Conservation (phyloP, 1,284 basidiomycete genomes). For the Neonothopanus nambi region DNA sequence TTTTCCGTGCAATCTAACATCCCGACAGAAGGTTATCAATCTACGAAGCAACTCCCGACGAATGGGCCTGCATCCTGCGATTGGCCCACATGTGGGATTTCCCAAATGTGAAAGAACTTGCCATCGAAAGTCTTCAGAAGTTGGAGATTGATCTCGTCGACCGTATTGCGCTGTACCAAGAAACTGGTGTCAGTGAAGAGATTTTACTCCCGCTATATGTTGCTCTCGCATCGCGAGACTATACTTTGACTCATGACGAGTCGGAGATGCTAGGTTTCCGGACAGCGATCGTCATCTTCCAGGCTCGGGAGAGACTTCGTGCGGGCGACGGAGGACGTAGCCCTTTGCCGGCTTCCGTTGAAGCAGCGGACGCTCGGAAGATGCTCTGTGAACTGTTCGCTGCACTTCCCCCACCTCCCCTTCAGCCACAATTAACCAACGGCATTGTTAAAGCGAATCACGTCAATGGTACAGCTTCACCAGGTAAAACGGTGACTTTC, state of each 20-base stretch:
- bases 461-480: too few species aligned
- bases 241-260: constrained; percentile 46
- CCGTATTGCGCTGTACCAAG: constrained; percentile 52
- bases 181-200: constrained; percentile 43
- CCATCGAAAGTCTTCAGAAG: constrained; percentile 47
- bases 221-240: constrained; percentile 43
- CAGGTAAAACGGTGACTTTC: too few species aligned
- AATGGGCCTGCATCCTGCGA: constrained; percentile 53
- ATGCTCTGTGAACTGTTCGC: neutral
- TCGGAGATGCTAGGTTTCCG: constrained; percentile 49
- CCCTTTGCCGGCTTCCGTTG: constrained; percentile 31
- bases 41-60: constrained; percentile 41
- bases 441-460: too few species aligned
- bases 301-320: constrained; percentile 42
- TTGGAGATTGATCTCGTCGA: constrained; percentile 45
- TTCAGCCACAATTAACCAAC: neutral
- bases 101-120: constrained; percentile 46
- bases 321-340: constrained; percentile 8
- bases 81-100: constrained; percentile 53
- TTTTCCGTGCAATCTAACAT: neutral
- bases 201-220: constrained; percentile 46
- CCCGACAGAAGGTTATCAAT: constrained; percentile 54
- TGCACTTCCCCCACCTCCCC: neutral
- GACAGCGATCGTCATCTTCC: constrained; percentile 46
- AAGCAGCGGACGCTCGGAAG: constrained; percentile 13